Base-by-base conservation (phyloP, 1,139 yeast species). In the Pichia kudriavzevii region DNA sequence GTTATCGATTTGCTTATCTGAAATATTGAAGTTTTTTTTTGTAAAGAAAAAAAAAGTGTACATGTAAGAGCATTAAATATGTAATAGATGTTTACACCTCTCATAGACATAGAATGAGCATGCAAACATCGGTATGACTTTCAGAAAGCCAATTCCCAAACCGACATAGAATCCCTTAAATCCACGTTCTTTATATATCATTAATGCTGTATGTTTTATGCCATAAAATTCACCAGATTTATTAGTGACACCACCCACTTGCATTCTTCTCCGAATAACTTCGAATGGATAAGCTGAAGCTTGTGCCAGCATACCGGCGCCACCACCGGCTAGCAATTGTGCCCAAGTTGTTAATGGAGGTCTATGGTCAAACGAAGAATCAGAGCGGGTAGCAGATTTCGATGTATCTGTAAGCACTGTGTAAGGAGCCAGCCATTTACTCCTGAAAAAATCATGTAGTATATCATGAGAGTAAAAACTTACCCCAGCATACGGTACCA, bases 401-500 rank as follows among this genome's bases (percentile, higher is more conserved):
- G 34, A 35, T 7, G 33, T 22, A 22, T 43, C 44, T 22, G 30
- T 33, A 32, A 58, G 54, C 14, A 84, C 81, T 0, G 94, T 75
- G 46, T 73, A 72, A 12, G 64, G 61, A 2, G 76, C 64, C 10
- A 85, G 56, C 13, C 50, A 43, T 16, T 66, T 64, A 12, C 79
- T 66, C 43, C 95, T 67, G 53, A 91, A 74, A 2, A 88, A 55
- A 59, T 91, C 99, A 58, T 88, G 97, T 42, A 88, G 67, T 39
- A 78, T 59, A 59, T 91, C 99, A 58, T 91, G 97, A 4, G 95
- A 83, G 61, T 88, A 83, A 53, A 91, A 91, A 1, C 95, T 83
- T 2, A 88, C 96, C 9, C 99, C 99, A 2, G 99, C 98, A 55
- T 91, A 91, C 1, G 98, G 98, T 14, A 91, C 68, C 95, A 91